phyloP scores from a whole-genome alignment of 306 rosid species.

The Lathyrus oleraceus region DNA sequence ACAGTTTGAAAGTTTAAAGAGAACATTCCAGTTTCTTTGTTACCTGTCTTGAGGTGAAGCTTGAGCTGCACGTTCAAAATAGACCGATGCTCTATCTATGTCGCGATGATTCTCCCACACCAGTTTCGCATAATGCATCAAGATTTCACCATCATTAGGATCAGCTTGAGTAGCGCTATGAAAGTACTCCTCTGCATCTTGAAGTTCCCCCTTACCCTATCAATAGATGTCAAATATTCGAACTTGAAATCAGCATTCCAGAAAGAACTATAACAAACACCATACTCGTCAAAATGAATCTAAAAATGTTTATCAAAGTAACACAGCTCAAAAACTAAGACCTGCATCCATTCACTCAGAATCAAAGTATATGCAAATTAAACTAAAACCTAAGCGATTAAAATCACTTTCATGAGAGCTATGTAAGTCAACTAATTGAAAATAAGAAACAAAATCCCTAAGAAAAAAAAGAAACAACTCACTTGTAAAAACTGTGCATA shows the following conservation, averaged over 20 bases:
- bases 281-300: slow-evolving; percentile 9
- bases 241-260: slow-evolving; percentile 17
- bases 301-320: slow-evolving; percentile 3
- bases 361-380: slow-evolving; percentile 10
- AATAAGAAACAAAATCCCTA: neutral
- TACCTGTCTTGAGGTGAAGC: slow-evolving; percentile 73
- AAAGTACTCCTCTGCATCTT: slow-evolving; percentile 76
- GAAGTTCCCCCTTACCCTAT: slow-evolving; percentile 76
- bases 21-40: slow-evolving; percentile 26
- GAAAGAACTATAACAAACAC: slow-evolving; percentile 9
- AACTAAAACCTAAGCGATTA: slow-evolving; percentile 3
- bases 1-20: slow-evolving; percentile 19
- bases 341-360: slow-evolving; percentile 1
- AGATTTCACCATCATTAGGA: slow-evolving; percentile 70
- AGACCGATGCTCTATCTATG: slow-evolving; percentile 58
- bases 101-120: slow-evolving; percentile 75
- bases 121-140: slow-evolving; percentile 66
- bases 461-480: slow-evolving; percentile 9
- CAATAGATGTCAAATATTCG: slow-evolving; percentile 27
- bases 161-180: slow-evolving; percentile 62
- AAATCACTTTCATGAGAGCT: neutral
- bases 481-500: slow-evolving; percentile 73
- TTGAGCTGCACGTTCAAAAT: slow-evolving; percentile 72
- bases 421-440: neutral
- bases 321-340: neutral